Base-by-base conservation (phyloP, 2,329 filamentous ascomycete species). In the Exophiala spinifera region DNA sequence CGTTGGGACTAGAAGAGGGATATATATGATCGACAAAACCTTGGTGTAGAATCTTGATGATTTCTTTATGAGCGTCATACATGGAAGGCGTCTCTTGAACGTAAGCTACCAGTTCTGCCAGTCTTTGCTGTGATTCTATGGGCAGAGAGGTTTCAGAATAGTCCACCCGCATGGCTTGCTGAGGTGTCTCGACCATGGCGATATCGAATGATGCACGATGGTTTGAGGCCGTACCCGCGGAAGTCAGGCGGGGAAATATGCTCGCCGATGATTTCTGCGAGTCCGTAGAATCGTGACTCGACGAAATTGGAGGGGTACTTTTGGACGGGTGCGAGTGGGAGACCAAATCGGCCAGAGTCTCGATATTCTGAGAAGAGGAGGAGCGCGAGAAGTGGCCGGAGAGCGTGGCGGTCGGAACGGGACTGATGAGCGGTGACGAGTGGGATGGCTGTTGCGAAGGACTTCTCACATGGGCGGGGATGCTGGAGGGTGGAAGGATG, bases 21-120 rank as follows among this genome's bases (percentile, higher is more conserved):
- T 75, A 76, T 10, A 76, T 70, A 53, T 78, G 74, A 49, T 76
- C 72, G 1, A 74, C 67, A 37, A 78, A 75, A 3, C 74, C 74
- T 20, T 71, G 69, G 61, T 78, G 76, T 15, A 78, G 64, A 17
- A 77, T 64, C 10, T 71, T 71, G 57, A 78, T 74, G 51, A 78
- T 75, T 39, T 72, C 69, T 15, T 73, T 68, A 56, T 77, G 74
- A 42, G 73, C 70, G 19, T 76, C 73, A 62, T 76, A 76, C 7
- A 72, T 71, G 53, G 76, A 73, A 8, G 73, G 74, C 49, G 72
- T 76, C 47, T 74, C 69, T 40, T 74, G 71, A 45, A 77, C 72
- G 31, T 74, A 67, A 15, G 66, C 64, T 40, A 71, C 72, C 21
- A 77, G 59, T 51, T 73, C 67, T 1, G 70, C 71, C 43, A 75